Evolutionary conservation across 176 grass and related monocot species (phyloP).

Genomic region (Zea mays): DNA sequence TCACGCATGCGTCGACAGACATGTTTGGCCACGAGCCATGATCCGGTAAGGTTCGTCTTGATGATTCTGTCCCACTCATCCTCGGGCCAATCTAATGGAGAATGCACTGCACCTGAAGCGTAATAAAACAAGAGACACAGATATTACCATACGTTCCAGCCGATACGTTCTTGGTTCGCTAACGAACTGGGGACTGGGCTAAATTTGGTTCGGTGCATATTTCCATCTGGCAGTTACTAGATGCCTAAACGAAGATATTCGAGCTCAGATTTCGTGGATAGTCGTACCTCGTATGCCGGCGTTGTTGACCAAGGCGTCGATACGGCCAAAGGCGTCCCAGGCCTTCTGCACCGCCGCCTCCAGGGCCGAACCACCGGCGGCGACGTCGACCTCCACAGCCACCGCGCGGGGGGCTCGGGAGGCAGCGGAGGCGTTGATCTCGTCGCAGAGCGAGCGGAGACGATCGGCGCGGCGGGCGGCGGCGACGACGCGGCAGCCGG

Average conservation of each 20-base stretch:
- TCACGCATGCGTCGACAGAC: slow-evolving; percentile 66
- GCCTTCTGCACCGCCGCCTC: slow-evolving; percentile 53
- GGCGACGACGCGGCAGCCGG: slow-evolving; percentile 64
- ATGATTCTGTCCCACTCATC: slow-evolving; percentile 70
- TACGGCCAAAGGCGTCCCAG: slow-evolving; percentile 76
- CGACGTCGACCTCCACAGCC: slow-evolving; percentile 45
- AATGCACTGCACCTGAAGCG: slow-evolving; percentile 64
- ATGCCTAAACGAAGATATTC: neutral
- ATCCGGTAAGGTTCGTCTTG: slow-evolving; percentile 83
- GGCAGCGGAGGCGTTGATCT: slow-evolving; percentile 55
- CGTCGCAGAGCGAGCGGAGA: slow-evolving; percentile 81
- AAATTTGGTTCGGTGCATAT: slow-evolving; percentile 26
- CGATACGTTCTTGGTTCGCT: neutral
- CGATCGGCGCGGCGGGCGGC: slow-evolving; percentile 62
- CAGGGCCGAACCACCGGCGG: slow-evolving; percentile 41
- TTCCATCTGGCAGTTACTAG: neutral
- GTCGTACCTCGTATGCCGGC: slow-evolving; percentile 69
- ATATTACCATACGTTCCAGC: slow-evolving; percentile 19
- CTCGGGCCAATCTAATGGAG: slow-evolving; percentile 70
- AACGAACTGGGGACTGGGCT: neutral
- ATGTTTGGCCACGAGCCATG: slow-evolving; percentile 80
- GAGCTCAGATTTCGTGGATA: neutral
- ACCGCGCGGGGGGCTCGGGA: neutral
- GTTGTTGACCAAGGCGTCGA: slow-evolving; percentile 84
- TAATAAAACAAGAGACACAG: neutral